Evolutionary conservation across 495 filamentous ascomycete species (phyloP).

Genomic region (Neurospora tetraspora): DNA sequence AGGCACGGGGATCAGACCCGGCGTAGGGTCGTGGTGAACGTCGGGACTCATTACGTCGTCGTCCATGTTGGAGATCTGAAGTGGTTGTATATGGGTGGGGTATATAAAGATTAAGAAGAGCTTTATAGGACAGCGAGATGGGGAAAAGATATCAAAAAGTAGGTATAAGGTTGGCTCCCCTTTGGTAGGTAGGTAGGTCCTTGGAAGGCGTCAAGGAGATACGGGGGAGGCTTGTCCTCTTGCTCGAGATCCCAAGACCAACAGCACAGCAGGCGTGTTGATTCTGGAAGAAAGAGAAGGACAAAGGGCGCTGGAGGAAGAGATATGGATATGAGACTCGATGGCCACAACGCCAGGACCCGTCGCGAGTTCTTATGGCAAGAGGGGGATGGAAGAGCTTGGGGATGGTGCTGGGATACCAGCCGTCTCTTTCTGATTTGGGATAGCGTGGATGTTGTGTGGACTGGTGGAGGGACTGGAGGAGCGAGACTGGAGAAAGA

Average conservation of each 20-base stretch:
- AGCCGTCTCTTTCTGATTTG: neutral
- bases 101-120: neutral
- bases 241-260: neutral
- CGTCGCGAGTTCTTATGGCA: neutral
- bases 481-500: neutral
- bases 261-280: neutral
- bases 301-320: neutral
- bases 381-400: neutral
- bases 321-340: neutral
- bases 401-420: neutral
- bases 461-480: neutral
- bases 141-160: neutral
- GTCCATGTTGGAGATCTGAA: constrained; percentile 8
- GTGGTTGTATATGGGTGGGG: constrained; percentile 3
- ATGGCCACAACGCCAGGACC: neutral
- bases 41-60: constrained; percentile 28
- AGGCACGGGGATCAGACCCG: constrained; percentile 37
- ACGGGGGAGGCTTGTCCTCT: neutral
- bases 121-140: neutral
- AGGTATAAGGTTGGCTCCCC: neutral
- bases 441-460: neutral
- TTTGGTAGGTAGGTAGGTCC: constrained; percentile 1
- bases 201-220: neutral
- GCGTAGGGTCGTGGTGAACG: constrained; percentile 29
- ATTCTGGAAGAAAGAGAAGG: neutral